phyloP scores from a whole-genome alignment of 2,329 filamentous ascomycete genomes.

The Bipolaris cookei region DNA sequence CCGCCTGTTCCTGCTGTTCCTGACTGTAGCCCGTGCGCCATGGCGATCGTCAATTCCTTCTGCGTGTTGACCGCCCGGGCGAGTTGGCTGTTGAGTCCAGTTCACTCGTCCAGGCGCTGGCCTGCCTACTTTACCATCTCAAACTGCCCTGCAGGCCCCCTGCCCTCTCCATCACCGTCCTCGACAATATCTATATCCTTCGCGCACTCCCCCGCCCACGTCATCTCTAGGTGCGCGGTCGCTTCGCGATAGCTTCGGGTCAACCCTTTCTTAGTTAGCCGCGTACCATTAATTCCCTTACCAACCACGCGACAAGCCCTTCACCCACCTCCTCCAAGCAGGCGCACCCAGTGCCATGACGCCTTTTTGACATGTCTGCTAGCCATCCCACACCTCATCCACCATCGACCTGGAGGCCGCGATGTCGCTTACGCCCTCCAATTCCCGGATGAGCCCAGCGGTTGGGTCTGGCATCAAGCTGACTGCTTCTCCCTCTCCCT shows the following conservation, averaged over 20 bases:
- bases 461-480: constrained; percentile 49
- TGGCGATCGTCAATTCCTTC: constrained; percentile 20
- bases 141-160: constrained; percentile 12
- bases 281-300: constrained; percentile 27
- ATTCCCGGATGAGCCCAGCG: constrained; percentile 49
- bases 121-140: constrained; percentile 9
- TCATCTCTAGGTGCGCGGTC: neutral
- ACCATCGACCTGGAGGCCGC: constrained; percentile 37
- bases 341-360: constrained; percentile 35
- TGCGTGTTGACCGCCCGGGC: constrained; percentile 14
- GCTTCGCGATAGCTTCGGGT: constrained; percentile 11
- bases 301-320: constrained; percentile 24
- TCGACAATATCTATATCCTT: neutral
- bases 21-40: constrained; percentile 14
- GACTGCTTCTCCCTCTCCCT: constrained; percentile 74
- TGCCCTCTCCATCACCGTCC: constrained; percentile 5
- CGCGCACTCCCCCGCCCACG: constrained; percentile 13
- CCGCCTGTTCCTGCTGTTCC: constrained; percentile 21
- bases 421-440: constrained; percentile 51
- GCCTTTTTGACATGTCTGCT: constrained; percentile 36
- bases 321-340: constrained; percentile 13
- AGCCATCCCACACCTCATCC: constrained; percentile 31
- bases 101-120: constrained; percentile 20
- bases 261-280: constrained; percentile 11
- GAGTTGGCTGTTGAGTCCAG: neutral